A percentile compares a stretch with the other conserved stretches of the same genome.
Evolutionary conservation across 768 basidiomycete genomes (phyloP).

Genomic region (Hydnomerulius pinastri): DNA sequence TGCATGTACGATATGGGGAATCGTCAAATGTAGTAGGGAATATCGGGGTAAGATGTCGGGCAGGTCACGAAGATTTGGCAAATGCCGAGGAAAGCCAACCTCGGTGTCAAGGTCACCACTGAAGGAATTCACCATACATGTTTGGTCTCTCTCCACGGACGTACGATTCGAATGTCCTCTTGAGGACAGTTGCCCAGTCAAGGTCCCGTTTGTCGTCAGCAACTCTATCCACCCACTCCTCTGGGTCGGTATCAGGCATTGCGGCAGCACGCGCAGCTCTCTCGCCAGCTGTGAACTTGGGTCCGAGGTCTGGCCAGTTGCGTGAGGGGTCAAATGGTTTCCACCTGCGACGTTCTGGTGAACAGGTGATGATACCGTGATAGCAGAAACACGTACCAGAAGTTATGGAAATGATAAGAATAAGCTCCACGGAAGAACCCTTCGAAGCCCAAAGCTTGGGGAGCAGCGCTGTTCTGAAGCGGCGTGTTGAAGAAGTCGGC

Average conservation of each 20-base stretch:
- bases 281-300: constrained; percentile 76
- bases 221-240: constrained; percentile 43
- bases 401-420: constrained; percentile 96
- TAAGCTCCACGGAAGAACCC: constrained; percentile 97
- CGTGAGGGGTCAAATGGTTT: constrained; percentile 88
- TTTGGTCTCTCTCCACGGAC: constrained; percentile 90
- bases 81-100: constrained; percentile 1
- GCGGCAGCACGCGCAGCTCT: constrained; percentile 55
- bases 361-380: background rate
- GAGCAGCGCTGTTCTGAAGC: constrained; percentile 68
- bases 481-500: constrained; percentile 89
- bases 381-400: constrained; percentile 56
- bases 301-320: constrained; percentile 95
- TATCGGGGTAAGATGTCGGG: constrained; percentile 30
- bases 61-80: constrained; percentile 11
- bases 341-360: constrained; percentile 64
- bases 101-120: constrained; percentile 40
- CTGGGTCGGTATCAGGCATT: constrained; percentile 32
- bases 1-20: constrained; percentile 29
- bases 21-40: constrained; percentile 26
- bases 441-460: constrained; percentile 86
- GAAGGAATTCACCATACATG: constrained; percentile 88
- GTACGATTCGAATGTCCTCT: constrained; percentile 93
- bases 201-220: constrained; percentile 77
- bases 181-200: constrained; percentile 92